Evolutionary conservation across 345 rosid species (phyloP), one percentile per base, ranked within the genome.

Genomic region (Euphorbia lathyris): DNA sequence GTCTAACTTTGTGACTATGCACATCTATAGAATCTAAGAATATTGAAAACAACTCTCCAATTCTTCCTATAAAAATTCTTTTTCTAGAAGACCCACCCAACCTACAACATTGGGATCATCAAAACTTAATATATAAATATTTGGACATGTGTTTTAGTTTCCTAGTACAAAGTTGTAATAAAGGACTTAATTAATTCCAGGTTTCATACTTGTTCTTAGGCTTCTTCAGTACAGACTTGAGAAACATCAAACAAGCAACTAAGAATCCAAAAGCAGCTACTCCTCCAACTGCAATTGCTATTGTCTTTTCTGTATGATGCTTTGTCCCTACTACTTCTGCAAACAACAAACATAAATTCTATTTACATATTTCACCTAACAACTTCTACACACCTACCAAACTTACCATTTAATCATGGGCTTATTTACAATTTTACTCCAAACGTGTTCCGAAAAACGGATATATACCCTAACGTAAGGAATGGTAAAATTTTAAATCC

Each of bases 281-380:
- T 58, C 93, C 90, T 64, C 98, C 98, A 3, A 93, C 83, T 29
- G 83, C 94, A 61, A 88, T 84, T n/a, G 96, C 97, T 81, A 88
- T 92, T 0, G 91, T 89, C 81, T 78, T 89, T 76, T 87, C 81
- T 3, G 88, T 83, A 38, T 83, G 85, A 43, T 85, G 81, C 75
- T 72, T 80, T 57, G 80, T 71, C 77, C 67, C 70, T 36, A 30
- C 65, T 19, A 47, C 57, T 12, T 63, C 67, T 63, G 29, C 67
- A 63, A 40, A 32, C 2, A 38, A 4, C 57, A 52, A 23, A 5
- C 22, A 11, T 51, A 45, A 34, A 11, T 45, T 29, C 7, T 57
- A 40, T 63, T 58, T 10, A 58, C 25, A 20, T 4, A 9, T 58
- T 58, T 23, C 3, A 17, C 43, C 26, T 29, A 19, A 19, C 64